Evolutionary conservation across 2,329 filamentous ascomycete species (phyloP), one percentile per base, ranked within the genome.

Genomic region (Lasiodiplodia theobromae): DNA sequence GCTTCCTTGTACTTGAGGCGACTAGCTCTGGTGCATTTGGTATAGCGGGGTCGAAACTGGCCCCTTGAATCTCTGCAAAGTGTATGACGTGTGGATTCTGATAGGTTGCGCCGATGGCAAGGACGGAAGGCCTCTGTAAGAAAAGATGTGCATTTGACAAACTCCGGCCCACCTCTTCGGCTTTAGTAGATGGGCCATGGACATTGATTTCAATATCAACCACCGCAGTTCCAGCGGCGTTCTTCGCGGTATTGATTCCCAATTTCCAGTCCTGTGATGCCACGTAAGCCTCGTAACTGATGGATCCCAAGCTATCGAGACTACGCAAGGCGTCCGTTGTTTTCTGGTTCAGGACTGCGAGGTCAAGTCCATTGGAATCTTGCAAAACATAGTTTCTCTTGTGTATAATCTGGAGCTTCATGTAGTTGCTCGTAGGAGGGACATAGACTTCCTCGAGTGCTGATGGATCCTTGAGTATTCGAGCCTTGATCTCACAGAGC

Each of bases 401-500:
- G 14, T n/a, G 23, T 4, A 16, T 14, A 37, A 56, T 8, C 5
- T 37, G 14, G 4, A 56, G 8, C 16, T 16, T 16, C 14, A 56
- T n/a, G 6, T n/a, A 34, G 7, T 14, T 25, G 8, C 12, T 18
- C 2, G 14, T 5, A 12, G 14, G 7, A 31, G 25, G 28, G n/a
- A 56, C 11, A 14, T 11, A 31, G 14, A 28, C 16, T 11, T 34
- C 28, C 16, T 56, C 25, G 8, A 56, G 16, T 6, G 18, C 14
- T n/a, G 16, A 8, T 18, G 28, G 14, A 14, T 56, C 28, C 11
- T 56, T 56, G 6, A 56, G 28, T 14, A 56, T 18, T 2, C 28
- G 52, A 16, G 28, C 52, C n/a, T 56, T 56, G 18, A 56, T 28
- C 34, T 56, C 52, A 11, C 52, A 56, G 18, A 56, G 52, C 52